Evolutionary conservation across 2,329 filamentous ascomycete species (phyloP).

Genomic region (Colletotrichum sojae): DNA sequence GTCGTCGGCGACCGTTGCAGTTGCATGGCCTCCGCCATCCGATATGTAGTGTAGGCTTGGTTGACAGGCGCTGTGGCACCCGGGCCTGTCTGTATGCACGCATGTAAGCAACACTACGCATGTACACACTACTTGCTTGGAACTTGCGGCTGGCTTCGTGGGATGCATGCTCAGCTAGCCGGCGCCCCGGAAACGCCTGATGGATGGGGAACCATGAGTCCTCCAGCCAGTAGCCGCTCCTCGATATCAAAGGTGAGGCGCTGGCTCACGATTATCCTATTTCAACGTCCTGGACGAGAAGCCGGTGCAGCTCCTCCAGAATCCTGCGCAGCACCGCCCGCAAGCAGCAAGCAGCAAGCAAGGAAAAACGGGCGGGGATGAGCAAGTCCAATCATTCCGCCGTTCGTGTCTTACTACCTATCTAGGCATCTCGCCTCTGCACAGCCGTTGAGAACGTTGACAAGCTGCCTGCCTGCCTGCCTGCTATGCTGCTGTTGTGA

Average conservation of each 20-base stretch:
- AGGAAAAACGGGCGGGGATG: not conserved
- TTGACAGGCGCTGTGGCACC: constrained; percentile 22
- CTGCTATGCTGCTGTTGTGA: not conserved
- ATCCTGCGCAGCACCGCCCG: not conserved
- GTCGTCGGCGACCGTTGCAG: not conserved
- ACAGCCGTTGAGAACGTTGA: not conserved
- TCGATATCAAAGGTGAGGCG: no score
- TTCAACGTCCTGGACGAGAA: not conserved
- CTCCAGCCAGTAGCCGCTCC: not conserved
- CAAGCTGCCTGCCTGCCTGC: not conserved
- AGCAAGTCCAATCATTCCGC: not conserved
- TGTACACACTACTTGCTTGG: no score
- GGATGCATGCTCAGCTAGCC: not conserved
- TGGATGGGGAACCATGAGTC: not conserved
- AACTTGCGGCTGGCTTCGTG: no score
- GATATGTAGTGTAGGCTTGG: not conserved
- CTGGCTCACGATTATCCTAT: not conserved
- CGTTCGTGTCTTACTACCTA: not conserved
- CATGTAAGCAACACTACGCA: not conserved
- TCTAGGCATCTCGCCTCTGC: not conserved
- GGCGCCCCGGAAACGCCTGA: not conserved
- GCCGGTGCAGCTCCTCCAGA: not conserved
- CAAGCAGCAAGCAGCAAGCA: not conserved
- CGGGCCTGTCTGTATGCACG: not conserved
- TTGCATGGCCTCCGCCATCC: not conserved